Conservation (phyloP, 768 basidiomycete species). For the Tricholoma flavovirens region DNA sequence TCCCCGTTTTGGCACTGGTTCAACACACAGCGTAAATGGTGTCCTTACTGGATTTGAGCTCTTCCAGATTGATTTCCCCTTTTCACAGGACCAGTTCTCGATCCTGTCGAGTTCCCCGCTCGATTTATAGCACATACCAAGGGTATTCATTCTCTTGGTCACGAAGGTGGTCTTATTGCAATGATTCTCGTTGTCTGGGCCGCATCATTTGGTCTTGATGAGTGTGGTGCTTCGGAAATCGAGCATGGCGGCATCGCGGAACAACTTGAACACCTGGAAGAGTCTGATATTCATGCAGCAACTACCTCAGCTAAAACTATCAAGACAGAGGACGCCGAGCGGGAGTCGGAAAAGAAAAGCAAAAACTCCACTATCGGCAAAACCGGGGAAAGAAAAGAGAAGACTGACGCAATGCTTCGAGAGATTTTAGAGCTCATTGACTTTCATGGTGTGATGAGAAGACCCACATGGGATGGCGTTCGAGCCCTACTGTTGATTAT, state of each 20-base stretch:
- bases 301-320: background rate
- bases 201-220: constrained; percentile 81
- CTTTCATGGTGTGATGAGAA: constrained; percentile 67
- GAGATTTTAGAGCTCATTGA: constrained; percentile 81
- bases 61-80: background rate
- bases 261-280: too few species aligned
- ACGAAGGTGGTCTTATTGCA: constrained; percentile 70
- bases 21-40: constrained; percentile 65
- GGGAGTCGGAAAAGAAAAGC: constrained; percentile 9
- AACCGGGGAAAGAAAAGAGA: constrained; percentile 42
- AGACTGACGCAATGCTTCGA: constrained; percentile 62
- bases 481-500: constrained; percentile 71
- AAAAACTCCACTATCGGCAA: constrained; percentile 28
- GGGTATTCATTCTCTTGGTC: constrained; percentile 55
- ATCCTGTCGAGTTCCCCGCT: constrained; percentile 71
- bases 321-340: constrained; percentile 4
- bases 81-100: constrained; percentile 73
- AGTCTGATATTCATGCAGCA: constrained; percentile 15
- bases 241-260: constrained; percentile 18
- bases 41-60: background rate
- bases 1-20: constrained; percentile 86
- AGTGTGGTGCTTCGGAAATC: constrained; percentile 53
- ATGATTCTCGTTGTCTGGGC: constrained; percentile 88
- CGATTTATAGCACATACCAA: constrained; percentile 64
- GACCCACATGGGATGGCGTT: constrained; percentile 84